These are phyloP conservation scores for Cetraspora pellucida DNA, from an alignment of 192 early-diverging fungal genomes.

Conservation along the genomic window DNA sequence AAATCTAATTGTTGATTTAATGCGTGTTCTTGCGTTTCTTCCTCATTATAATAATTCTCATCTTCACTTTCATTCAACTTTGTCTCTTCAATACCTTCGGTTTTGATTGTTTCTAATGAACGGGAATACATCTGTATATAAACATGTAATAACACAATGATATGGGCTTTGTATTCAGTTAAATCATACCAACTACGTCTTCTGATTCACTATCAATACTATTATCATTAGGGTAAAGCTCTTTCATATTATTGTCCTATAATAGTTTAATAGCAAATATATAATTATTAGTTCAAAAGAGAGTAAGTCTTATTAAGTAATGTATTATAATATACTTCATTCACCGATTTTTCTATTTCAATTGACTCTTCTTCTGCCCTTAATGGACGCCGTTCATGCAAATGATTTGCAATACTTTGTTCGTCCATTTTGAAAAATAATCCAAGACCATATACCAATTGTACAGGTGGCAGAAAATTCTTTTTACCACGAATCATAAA, in stretches of 20 bases:
- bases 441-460: conserved; percentile 97
- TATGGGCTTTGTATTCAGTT: no score
- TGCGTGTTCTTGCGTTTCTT: not conserved
- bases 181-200: no score
- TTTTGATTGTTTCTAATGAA: not conserved
- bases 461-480: conserved; percentile 89
- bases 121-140: no score
- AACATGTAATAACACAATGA: no score
- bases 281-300: not conserved
- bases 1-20: no score
- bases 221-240: no score
- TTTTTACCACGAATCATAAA: conserved; percentile 97
- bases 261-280: no score
- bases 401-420: conserved; percentile 73
- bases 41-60: conserved; percentile 35
- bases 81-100: conserved; percentile 19
- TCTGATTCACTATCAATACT: no score
- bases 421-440: conserved; percentile 90
- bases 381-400: conserved; percentile 64
- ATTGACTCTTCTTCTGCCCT: conserved; percentile 32
- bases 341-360: conserved; percentile 3
- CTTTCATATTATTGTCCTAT: no score
- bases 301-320: not conserved
- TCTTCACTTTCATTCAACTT: conserved; percentile 35
- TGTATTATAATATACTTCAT: not conserved